Percentiles rank a stretch among this genome's conserved stretches.
phyloP scores from a whole-genome alignment of 352 stramenopile species.

The Saprolegnia diclina region DNA sequence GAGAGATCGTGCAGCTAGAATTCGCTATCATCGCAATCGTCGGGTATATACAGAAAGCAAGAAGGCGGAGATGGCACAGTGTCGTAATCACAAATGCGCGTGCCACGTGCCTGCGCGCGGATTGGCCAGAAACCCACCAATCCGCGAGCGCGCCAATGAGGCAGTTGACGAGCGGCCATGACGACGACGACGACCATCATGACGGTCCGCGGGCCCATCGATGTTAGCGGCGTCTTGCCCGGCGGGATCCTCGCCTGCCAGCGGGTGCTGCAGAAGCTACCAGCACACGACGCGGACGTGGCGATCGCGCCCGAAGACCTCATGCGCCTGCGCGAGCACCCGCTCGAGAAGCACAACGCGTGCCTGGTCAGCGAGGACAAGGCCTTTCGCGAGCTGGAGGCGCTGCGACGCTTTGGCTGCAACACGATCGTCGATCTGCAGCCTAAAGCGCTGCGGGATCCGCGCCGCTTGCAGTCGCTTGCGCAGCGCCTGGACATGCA shows the following conservation, averaged over 20 bases:
- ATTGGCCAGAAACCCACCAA: no score
- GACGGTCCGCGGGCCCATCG: conserved; percentile 42
- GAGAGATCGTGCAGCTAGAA: no score
- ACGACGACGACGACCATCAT: conserved; percentile 39
- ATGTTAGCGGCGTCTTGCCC: conserved; percentile 33
- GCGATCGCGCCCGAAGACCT: conserved; percentile 38
- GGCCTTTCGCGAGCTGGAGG: conserved; percentile 61
- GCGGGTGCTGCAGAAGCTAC: conserved; percentile 15
- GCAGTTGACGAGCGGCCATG: not conserved
- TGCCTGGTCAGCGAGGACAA: conserved; percentile 63
- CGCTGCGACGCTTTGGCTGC: conserved; percentile 22
- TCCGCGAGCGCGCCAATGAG: no score
- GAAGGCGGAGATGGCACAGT: no score
- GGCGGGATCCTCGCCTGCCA: conserved; percentile 14
- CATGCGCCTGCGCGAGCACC: conserved; percentile 43
- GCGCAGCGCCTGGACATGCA: conserved; percentile 40
- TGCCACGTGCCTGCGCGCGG: no score
- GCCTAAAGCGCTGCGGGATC: not conserved
- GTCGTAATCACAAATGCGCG: no score
- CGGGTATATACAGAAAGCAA: no score
- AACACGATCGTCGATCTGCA: conserved; percentile 24
- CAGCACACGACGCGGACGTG: not conserved
- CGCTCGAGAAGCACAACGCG: conserved; percentile 45
- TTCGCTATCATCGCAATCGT: no score
- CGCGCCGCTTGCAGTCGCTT: conserved; percentile 27